Base-by-base conservation (phyloP, 805 yeast species). In the Candida stauntonica region DNA sequence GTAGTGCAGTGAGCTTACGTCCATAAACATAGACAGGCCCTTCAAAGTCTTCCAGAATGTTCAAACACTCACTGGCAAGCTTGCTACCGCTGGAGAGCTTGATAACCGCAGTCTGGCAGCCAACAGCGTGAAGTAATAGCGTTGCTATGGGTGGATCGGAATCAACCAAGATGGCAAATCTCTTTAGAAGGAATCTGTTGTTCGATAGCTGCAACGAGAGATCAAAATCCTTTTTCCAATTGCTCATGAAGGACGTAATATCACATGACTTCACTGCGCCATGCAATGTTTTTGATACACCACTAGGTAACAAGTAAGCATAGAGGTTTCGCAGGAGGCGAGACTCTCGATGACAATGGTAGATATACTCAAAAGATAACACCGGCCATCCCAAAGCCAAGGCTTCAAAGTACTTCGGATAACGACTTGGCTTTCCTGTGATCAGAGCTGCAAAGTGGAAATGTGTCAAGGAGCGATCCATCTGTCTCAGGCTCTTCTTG, bases 321-420 rank as follows among this genome's bases (percentile, higher is more conserved):
- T 57, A 27, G 5, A 48, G 26, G 15, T 38, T 44, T 1, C 52
- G 43, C 5, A 67, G 38, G 40, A 67, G 35, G 20, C 42, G 20
- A 2, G 48, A 40, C 33, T 54, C 52, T 2, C 52, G 46, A 3
- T 74, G 49, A 39, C 81, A 70, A 41, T 79, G 81, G 5, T 58
- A 54, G 3, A 86, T 63, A 47, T 73, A 87, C 7, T 60, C 54
- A 39, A 73, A 71, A 3, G 86, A 78, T 21, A 88, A 52, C 15
- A 84, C 72, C 2, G 97, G 97, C 95, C 95, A 87, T 3, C 91
- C 89, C 31, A 87, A 54, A 0, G 91, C 85, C 14, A 87, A 57
- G 3, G 82, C 77, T 52, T 86, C 93, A 8, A 88, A 56, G 55
- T 82, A 88, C 52, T 87, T 88, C 7, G 79, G 69, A 33, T 88